These are phyloP conservation scores for Hyaloscypha variabilis DNA, from an alignment of 495 filamentous ascomycete species.

Conservation along the genomic window DNA sequence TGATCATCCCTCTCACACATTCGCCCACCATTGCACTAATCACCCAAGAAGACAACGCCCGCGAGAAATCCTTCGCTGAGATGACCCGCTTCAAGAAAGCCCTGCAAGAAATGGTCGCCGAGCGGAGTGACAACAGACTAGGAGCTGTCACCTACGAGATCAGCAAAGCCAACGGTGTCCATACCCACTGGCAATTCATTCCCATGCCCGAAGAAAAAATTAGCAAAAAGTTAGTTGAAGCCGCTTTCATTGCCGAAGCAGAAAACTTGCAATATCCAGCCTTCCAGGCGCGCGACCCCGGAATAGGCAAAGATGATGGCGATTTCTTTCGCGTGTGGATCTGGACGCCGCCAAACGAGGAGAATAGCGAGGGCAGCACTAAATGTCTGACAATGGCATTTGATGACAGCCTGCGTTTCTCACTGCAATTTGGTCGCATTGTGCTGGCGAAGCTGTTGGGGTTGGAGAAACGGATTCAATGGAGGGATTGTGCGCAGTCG, in stretches of 20 bases:
- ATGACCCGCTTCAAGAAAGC: conserved; percentile 77
- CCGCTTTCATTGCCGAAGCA: conserved; percentile 81
- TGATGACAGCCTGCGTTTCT: conserved; percentile 51
- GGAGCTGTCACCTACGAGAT: conserved; percentile 93
- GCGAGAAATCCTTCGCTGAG: conserved; percentile 64
- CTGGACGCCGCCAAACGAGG: conserved; percentile 53
- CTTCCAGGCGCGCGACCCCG: conserved; percentile 41
- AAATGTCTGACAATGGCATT: conserved; percentile 53
- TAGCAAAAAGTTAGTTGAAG: conserved; percentile 70
- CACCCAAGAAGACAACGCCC: conserved; percentile 52
- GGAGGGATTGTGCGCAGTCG: conserved; percentile 80
- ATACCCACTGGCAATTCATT: conserved; percentile 93
- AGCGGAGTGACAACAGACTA: conserved; percentile 55
- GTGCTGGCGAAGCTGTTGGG: conserved; percentile 88
- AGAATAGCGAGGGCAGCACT: conserved; percentile 41
- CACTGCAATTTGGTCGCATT: conserved; percentile 66
- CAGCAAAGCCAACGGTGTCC: conserved; percentile 73
- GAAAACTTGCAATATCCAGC: conserved; percentile 73
- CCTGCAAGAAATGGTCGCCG: conserved; percentile 69
- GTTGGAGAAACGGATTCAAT: conserved; percentile 71
- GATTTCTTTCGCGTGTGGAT: conserved; percentile 90
- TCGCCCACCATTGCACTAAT: conserved; percentile 66
- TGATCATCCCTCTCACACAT: conserved; percentile 88
- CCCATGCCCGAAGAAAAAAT: conserved; percentile 71
- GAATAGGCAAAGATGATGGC: conserved; percentile 46